These are phyloP conservation scores for Talaromyces sp. DNA, from an alignment of 2,329 filamentous ascomycete species.

Conservation along the genomic window DNA sequence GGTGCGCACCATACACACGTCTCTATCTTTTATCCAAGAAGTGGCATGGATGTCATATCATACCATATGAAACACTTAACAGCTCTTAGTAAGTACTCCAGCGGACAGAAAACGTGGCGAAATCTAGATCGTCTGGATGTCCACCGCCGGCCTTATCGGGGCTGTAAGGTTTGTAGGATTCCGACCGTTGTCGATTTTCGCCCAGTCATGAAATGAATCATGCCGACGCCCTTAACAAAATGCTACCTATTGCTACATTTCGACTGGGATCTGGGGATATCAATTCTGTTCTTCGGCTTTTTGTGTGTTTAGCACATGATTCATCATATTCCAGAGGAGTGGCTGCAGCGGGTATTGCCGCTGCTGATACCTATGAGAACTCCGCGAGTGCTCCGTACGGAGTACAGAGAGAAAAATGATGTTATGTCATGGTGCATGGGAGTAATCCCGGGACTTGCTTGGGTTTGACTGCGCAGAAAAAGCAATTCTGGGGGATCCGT, in stretches of 20 bases:
- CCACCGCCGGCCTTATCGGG: background rate
- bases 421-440: slow-evolving; percentile 3
- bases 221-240: too few species aligned
- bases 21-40: too few species aligned
- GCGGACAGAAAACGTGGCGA: background rate
- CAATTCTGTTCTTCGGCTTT: background rate
- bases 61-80: background rate
- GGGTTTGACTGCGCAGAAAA: background rate
- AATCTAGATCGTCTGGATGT: background rate
- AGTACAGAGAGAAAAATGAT: too few species aligned
- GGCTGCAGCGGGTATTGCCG: background rate
- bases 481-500: background rate
- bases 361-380: too few species aligned
- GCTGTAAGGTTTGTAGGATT: background rate
- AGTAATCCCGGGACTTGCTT: background rate
- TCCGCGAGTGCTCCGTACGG: too few species aligned
- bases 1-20: too few species aligned
- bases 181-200: background rate
- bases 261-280: background rate
- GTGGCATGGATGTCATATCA: background rate
- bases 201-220: too few species aligned
- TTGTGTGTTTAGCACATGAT: background rate
- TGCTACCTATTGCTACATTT: background rate
- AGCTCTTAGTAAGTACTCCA: background rate
- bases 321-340: background rate